Evolutionary conservation across 495 filamentous ascomycete genomes (phyloP).

Genomic region (Cercophora samala): DNA sequence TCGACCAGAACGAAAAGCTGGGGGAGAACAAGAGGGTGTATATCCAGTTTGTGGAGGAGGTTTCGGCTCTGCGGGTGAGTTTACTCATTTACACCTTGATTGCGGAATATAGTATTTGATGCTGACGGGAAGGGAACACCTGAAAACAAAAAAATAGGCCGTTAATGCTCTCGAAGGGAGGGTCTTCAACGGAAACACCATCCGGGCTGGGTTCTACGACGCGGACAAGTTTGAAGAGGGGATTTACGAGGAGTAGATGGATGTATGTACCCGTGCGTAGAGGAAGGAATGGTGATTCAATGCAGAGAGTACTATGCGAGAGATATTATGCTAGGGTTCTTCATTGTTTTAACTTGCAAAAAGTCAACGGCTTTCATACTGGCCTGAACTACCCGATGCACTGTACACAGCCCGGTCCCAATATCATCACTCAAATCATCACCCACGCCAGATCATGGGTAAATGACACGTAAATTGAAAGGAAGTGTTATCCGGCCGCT

Average conservation of each 20-base stretch:
- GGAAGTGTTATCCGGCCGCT: too few relatives aligned
- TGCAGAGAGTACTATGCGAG: too few relatives aligned
- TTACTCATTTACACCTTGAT: too few relatives aligned
- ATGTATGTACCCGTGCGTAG: slow-evolving; percentile 10
- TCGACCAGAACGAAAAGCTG: slow-evolving; percentile 50
- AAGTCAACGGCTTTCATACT: too few relatives aligned
- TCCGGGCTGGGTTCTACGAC: slow-evolving; percentile 75
- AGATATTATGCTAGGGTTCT: too few relatives aligned
- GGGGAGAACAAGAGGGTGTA: slow-evolving; percentile 58
- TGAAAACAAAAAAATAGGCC: slow-evolving; percentile 51
- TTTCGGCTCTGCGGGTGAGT: slow-evolving; percentile 78
- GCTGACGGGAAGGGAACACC: background rate
- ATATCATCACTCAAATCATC: too few relatives aligned
- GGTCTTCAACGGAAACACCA: slow-evolving; percentile 80
- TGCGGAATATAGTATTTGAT: too few relatives aligned
- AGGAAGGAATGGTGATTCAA: background rate
- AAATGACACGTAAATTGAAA: too few relatives aligned
- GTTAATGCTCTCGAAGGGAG: slow-evolving; percentile 83
- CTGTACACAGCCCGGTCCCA: too few relatives aligned
- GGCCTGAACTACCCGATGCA: too few relatives aligned
- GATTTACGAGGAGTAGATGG: slow-evolving; percentile 48
- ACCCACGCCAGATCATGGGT: too few relatives aligned
- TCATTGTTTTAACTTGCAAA: too few relatives aligned
- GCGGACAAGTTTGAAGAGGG: slow-evolving; percentile 73
- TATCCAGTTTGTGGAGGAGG: slow-evolving; percentile 78